A percentile compares a stretch with the other conserved stretches of the same genome.
Evolutionary conservation across 371 early-diverging fungal genomes (phyloP).

Genomic region (Lichtheimia corymbifera): DNA sequence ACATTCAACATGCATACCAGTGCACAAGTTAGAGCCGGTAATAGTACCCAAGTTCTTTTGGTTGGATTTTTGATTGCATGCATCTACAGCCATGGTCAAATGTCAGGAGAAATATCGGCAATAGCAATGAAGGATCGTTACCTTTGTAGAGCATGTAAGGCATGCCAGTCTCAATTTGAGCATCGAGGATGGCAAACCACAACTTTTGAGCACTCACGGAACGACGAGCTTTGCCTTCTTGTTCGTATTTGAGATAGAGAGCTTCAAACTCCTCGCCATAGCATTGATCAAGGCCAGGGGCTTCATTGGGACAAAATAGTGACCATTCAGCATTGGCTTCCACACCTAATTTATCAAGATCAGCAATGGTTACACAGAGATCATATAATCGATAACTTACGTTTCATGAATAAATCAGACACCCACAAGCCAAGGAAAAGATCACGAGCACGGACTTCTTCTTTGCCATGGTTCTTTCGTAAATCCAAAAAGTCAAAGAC

Average conservation of each 20-base stretch:
- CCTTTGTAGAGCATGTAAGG: slow-evolving; percentile 97
- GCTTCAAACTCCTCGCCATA: slow-evolving; percentile 92
- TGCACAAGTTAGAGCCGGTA: slow-evolving; percentile 82
- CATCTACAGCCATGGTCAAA: slow-evolving; percentile 40
- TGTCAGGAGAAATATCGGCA: neutral
- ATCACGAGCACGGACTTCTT: slow-evolving; percentile 93
- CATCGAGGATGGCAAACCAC: slow-evolving; percentile 94
- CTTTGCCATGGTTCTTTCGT: slow-evolving; percentile 94
- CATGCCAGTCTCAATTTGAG: slow-evolving; percentile 97
- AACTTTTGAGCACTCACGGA: slow-evolving; percentile 93
- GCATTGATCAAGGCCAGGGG: slow-evolving; percentile 81
- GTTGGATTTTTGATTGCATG: slow-evolving; percentile 97
- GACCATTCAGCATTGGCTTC: slow-evolving; percentile 90
- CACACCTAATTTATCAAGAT: slow-evolving; percentile 42
- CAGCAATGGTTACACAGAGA: neutral
- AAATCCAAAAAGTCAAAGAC: slow-evolving; percentile 93
- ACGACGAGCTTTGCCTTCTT: slow-evolving; percentile 74
- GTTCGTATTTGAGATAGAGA: slow-evolving; percentile 83
- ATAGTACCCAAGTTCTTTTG: slow-evolving; percentile 98
- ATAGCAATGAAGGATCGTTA: neutral
- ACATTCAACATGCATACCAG: slow-evolving; percentile 12
- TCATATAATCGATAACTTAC: slow-evolving; percentile 27
- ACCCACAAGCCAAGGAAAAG: slow-evolving; percentile 96
- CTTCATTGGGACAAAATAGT: slow-evolving; percentile 93
- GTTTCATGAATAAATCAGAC: slow-evolving; percentile 95